Base-by-base conservation (phyloP, 108 stramenopile genomes). In the Cylindrotheca closterium region DNA sequence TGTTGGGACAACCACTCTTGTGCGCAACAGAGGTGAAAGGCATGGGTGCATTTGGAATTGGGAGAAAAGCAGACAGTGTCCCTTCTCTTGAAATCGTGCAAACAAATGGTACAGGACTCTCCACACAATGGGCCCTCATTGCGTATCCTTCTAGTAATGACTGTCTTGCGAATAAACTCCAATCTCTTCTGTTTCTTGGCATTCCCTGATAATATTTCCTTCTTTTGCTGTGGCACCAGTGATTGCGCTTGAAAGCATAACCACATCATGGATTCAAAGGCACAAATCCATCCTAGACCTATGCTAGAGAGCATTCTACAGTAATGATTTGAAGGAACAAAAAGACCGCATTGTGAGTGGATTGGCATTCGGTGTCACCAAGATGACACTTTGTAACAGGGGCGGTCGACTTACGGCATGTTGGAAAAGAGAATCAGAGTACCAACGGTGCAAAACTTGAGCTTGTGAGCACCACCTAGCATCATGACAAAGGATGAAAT, bases 41-140 rank as follows among this genome's bases (percentile, higher is more conserved):
- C 30, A 45, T 75, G 74, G 18, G 26, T 21, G 33, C 74, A 75
- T 17, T 63, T 61, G 10, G 55, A 22, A 51, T 75, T 75, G 15
- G 32, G 29, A 2, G 74, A 68, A 67, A 67, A 69, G 31, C 60
- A 62, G 17, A 75, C 60, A 2, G 42, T 52, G 33, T 75, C 74
- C 10, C 60, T 53, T 18, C 69, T 30, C 28, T 75, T 34, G 51
- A 69, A 75, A 33, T 57, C 42, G 23, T 31, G 8, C 4, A 75
- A 26, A 32, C 74, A 75, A 26, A 75, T 70, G 17, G 74, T 15
- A 58, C 74, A 75, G 4, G 7, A 55, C 4, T 28, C 23, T 12
- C 5, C 27, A 3, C 17, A 3, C 12, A 5, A 2, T 17, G 17
- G 26, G 17, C 18, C 55, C 7, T 42, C 37, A 15, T 7, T 15